Conservation (phyloP, 306 rosid genomes). For the Cucumis hystrix region DNA sequence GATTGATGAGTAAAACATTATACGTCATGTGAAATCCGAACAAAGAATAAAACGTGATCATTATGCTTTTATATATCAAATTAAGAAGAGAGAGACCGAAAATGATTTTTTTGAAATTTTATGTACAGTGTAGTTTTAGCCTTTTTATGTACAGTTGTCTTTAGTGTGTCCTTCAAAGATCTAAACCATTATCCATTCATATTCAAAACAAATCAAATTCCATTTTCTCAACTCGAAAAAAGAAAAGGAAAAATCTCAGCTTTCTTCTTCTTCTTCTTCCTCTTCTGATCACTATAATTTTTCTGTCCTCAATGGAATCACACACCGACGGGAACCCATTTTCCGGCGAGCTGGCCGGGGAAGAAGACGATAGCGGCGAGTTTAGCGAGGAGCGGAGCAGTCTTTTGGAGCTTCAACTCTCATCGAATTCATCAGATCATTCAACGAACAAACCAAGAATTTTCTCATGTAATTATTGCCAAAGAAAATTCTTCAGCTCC, state of each 20-base stretch:
- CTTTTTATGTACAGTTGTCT: not conserved
- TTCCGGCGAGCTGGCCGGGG: not conserved
- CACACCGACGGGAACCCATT: not conserved
- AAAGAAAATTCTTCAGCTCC: constrained; percentile 63
- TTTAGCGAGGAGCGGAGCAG: not conserved
- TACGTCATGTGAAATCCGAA: not conserved
- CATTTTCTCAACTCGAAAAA: not conserved
- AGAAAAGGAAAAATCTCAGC: not conserved
- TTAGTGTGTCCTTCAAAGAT: not conserved
- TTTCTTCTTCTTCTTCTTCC: too few species aligned
- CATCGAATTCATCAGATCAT: not conserved
- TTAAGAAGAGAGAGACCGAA: not conserved
- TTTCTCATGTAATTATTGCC: constrained; percentile 69
- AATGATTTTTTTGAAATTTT: not conserved
- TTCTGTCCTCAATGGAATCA: not conserved
- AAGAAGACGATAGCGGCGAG: not conserved
- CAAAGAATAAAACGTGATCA: not conserved
- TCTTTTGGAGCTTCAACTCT: not conserved
- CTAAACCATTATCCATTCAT: not conserved
- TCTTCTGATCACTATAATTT: too few species aligned
- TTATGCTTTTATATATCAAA: not conserved
- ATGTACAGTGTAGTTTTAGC: not conserved
- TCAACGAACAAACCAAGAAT: not conserved
- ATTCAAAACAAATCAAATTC: not conserved
- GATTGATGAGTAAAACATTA: too few species aligned